Evolutionary conservation across 169 alveolate species (phyloP).

Genomic region (Plasmodium vivax): DNA sequence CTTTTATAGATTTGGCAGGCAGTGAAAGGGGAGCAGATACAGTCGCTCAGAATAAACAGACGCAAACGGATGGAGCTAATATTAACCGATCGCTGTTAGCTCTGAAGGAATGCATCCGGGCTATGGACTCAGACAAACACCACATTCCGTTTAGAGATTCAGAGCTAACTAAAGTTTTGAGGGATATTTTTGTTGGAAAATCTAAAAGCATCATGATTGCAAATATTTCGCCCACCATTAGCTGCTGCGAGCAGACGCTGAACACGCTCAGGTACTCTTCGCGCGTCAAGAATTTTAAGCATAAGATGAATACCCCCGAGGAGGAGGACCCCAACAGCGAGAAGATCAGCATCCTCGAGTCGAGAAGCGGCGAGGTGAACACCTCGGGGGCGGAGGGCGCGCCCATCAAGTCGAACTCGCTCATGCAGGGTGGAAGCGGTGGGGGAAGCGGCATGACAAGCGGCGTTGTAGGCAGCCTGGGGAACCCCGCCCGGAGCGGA

Average conservation of each 20-base stretch:
- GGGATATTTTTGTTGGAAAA: conserved; percentile 96
- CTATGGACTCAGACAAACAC: conserved; percentile 97
- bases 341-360: conserved; percentile 14
- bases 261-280: conserved; percentile 98
- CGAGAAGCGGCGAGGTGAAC: neutral
- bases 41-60: conserved; percentile 94
- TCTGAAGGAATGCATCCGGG: conserved; percentile 99
- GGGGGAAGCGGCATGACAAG: neutral
- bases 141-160: conserved; percentile 99
- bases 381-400: neutral
- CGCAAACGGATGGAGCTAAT: conserved; percentile 99
- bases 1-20: conserved; percentile 99
- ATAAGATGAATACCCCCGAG: conserved; percentile 74
- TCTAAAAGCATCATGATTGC: conserved; percentile 99
- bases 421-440: neutral
- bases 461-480: neutral
- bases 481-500: neutral
- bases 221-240: conserved; percentile 96
- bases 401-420: neutral
- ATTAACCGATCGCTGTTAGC: conserved; percentile 98
- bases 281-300: conserved; percentile 95
- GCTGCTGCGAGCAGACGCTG: conserved; percentile 98
- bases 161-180: conserved; percentile 94
- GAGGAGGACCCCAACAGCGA: conserved; percentile 65
- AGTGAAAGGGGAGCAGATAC: conserved; percentile 99